These are phyloP conservation scores for Fusarium proliferatum DNA, from an alignment of 2,329 filamentous ascomycete species.

Conservation along the genomic window DNA sequence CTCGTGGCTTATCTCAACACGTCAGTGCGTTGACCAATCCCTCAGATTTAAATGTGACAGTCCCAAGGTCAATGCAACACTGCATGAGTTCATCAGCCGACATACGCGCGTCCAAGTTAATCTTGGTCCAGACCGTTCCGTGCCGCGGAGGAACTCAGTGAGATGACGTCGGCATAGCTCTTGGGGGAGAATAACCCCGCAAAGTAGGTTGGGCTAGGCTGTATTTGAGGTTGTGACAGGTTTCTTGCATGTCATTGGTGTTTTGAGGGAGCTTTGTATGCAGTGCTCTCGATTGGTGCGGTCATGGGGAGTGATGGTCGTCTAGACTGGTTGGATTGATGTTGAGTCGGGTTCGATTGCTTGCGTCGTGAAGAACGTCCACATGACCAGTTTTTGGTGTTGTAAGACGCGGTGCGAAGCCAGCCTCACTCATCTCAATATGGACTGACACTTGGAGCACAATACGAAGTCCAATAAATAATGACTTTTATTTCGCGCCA, in stretches of 20 bases:
- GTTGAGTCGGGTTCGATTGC: neutral
- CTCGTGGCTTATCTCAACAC: constrained; percentile 1
- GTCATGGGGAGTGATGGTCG: neutral
- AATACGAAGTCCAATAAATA: neutral
- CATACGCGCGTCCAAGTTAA: neutral
- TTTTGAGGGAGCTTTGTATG: neutral
- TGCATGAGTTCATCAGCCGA: neutral
- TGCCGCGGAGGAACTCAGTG: neutral
- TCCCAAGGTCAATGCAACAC: neutral
- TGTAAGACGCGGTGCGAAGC: neutral
- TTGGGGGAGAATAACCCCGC: neutral
- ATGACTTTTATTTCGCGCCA: neutral
- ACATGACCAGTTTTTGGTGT: neutral
- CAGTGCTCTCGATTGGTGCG: neutral
- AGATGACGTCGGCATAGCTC: neutral
- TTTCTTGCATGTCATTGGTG: neutral
- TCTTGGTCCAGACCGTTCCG: neutral
- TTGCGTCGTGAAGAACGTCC: neutral
- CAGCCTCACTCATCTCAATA: neutral
- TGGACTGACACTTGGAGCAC: neutral
- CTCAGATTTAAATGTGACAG: neutral
- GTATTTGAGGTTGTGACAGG: neutral
- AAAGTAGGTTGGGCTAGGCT: neutral
- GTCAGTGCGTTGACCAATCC: neutral
- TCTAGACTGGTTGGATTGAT: neutral